Conservation (phyloP, 2,329 filamentous ascomycete genomes). For the Aspergillus novofumigatus region DNA sequence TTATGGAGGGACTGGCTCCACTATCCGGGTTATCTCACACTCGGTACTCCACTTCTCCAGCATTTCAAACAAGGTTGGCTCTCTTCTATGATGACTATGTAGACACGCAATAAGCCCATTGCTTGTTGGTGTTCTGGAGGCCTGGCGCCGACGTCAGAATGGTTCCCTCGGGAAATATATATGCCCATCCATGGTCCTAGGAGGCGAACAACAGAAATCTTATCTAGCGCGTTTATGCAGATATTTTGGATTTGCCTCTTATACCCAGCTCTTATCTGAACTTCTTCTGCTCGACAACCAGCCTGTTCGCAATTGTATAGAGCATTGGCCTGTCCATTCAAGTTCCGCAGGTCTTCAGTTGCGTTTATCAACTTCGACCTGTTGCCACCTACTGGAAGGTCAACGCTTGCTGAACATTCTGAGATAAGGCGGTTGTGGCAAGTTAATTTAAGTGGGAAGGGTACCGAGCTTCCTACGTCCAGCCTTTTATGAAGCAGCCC, state of each 20-base stretch:
- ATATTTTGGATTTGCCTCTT: neutral
- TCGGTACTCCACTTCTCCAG: constrained; percentile 8
- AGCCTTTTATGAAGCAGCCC: neutral
- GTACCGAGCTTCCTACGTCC: neutral
- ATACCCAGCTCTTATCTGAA: neutral
- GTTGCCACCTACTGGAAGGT: neutral
- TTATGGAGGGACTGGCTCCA: neutral
- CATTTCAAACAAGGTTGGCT: neutral
- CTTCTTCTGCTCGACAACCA: neutral
- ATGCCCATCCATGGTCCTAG: neutral
- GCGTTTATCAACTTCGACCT: neutral
- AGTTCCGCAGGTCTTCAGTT: neutral
- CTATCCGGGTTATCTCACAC: constrained; percentile 1
- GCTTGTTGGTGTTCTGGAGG: neutral
- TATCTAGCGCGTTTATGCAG: neutral
- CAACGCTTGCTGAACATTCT: neutral
- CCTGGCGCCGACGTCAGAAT: constrained; percentile 9
- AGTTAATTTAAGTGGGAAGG: neutral
- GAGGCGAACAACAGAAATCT: neutral
- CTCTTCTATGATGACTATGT: neutral
- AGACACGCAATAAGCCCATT: neutral
- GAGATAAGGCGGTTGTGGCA: neutral
- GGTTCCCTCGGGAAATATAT: constrained; percentile 3
- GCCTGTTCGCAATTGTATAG: neutral
- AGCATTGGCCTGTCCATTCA: neutral